phyloP scores from a whole-genome alignment of 768 basidiomycete genomes.

The Tulasnella sp. region DNA sequence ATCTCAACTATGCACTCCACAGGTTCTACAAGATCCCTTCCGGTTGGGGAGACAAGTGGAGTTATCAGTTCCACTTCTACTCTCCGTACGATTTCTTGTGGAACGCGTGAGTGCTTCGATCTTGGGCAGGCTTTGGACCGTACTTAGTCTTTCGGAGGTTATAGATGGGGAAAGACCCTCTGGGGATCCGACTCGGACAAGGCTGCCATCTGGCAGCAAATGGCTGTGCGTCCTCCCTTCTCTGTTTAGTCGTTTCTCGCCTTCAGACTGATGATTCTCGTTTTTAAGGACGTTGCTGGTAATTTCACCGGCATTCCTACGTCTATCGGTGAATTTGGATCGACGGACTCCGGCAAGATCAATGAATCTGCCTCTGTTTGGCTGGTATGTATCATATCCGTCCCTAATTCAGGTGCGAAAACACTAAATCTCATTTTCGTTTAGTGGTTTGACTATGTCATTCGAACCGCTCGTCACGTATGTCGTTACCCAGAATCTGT shows the following conservation, averaged over 20 bases:
- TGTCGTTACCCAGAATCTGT: background rate
- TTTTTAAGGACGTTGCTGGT: background rate
- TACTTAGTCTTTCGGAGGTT: background rate
- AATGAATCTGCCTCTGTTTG: background rate
- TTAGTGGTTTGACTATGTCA: conserved; percentile 1
- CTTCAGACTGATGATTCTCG: background rate
- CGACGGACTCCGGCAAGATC: background rate
- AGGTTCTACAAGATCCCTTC: background rate
- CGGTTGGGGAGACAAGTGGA: background rate
- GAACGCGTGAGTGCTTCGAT: background rate
- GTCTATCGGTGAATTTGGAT: background rate
- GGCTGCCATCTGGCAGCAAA: background rate
- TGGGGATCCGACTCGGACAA: background rate
- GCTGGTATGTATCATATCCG: background rate
- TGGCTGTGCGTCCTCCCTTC: background rate
- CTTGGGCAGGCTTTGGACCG: background rate
- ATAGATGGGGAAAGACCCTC: background rate
- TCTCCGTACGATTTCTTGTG: background rate
- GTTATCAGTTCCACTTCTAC: background rate
- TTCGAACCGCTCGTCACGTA: background rate
- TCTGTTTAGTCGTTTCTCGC: background rate
- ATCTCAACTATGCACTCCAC: background rate
- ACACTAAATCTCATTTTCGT: background rate
- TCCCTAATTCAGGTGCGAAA: background rate
- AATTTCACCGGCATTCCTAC: background rate